These are phyloP conservation scores for Talaromyces islandicus DNA, from an alignment of 2,329 filamentous ascomycete genomes.

Conservation along the genomic window DNA sequence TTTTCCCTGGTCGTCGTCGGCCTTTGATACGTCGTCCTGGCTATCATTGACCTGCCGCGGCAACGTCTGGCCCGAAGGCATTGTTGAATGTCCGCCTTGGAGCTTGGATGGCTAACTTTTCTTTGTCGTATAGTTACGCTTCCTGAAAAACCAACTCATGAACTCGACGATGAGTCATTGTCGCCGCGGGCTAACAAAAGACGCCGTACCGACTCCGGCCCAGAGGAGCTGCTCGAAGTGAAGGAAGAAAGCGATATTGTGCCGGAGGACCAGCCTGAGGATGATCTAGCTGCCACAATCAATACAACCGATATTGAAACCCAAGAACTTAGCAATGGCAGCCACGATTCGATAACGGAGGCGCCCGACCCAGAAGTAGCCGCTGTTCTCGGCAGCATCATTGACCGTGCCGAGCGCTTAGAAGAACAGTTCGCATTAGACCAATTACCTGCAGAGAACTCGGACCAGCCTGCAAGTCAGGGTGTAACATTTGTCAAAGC, in stretches of 20 bases:
- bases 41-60: not conserved
- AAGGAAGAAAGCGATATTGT: constrained; percentile 18
- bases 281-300: constrained; percentile 31
- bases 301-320: constrained; percentile 15
- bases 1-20: not conserved
- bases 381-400: constrained; percentile 37
- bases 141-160: constrained; percentile 26
- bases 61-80: not conserved
- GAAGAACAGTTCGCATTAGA: constrained; percentile 34
- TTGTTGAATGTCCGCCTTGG: not conserved
- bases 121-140: not conserved
- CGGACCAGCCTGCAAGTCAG: constrained; percentile 25
- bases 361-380: constrained; percentile 28
- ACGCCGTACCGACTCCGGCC: constrained; percentile 29
- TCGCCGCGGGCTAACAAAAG: constrained; percentile 34
- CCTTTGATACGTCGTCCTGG: not conserved
- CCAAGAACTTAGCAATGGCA: constrained; percentile 17
- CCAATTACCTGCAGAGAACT: constrained; percentile 23
- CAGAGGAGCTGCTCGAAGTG: constrained; percentile 18
- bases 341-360: constrained; percentile 11
- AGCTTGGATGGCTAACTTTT: not conserved
- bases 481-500: constrained; percentile 36
- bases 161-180: constrained; percentile 23
- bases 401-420: constrained; percentile 37
- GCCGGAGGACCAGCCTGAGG: constrained; percentile 28